Evolutionary conservation across 352 stramenopile species (phyloP), one percentile per base, ranked within the genome.

Genomic region (Globisporangium alternatum): DNA sequence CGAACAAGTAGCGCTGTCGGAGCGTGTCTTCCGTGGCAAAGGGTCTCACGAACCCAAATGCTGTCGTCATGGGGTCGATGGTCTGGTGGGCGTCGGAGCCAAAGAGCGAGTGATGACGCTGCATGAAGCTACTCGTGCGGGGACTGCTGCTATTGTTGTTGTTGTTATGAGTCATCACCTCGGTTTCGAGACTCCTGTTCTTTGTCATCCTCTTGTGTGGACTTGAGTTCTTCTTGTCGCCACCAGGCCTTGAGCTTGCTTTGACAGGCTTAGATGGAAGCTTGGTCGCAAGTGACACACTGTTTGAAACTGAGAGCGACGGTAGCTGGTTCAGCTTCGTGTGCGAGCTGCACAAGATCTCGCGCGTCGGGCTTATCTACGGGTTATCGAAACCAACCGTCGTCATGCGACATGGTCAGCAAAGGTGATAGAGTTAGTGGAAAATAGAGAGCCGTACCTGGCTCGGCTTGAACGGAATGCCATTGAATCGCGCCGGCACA

Each of bases 401-500:
- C 6, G 22, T 9, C 8, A 51, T n/a, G 44, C 22, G 13, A 22
- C 7, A 28, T 5, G 9, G n/a, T 30, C n/a, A 56, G 31, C 49
- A 12, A 57, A 67, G 45, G 21, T 9, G 13, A 17, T 19, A 8
- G 3, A 56, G 7, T 19, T 30, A 48, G 19, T 28, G 10, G 17
- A 10, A 31, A 9, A 19, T 19, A 52, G 45, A n/a, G 5, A 8
- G 25, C 5, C 52, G 57, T n/a, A 89, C 75, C 56, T 88, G 71
- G 54, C 77, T 88, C 30, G 73, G 67, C 39, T 65, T 78, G 62
- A 83, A 90, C n/a, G 81, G 77, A 33, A 90, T 62, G 30, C 75
- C 75, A 31, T 90, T 90, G 66, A 87, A 88, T 41, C 81, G 67
- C 7, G 81, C 81, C 21, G 81, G 81, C 5, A 90, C 51, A 55